phyloP scores from a whole-genome alignment of 2,329 filamentous ascomycete genomes.

The Penicillium sp. region DNA sequence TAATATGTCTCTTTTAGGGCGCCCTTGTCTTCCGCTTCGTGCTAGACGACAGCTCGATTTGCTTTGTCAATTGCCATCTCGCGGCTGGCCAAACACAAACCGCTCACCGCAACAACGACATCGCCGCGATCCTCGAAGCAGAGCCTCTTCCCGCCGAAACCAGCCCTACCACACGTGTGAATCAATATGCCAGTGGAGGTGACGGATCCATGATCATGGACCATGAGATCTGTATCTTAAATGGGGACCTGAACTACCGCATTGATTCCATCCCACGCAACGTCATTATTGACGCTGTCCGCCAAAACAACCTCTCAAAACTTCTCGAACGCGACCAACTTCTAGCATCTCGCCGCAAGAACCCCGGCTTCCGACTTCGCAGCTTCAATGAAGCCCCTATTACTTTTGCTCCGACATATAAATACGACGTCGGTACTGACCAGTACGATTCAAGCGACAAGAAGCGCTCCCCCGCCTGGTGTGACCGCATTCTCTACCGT shows the following conservation, averaged over 20 bases:
- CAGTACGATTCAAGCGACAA: conserved; percentile 94
- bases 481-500: conserved; percentile 85
- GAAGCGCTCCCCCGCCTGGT: conserved; percentile 91
- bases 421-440: conserved; percentile 95
- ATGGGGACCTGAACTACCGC: conserved; percentile 95
- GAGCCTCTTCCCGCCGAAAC: conserved; percentile 69
- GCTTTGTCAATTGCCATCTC: conserved; percentile 96
- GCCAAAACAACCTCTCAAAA: conserved; percentile 75
- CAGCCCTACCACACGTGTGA: conserved; percentile 65
- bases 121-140: conserved; percentile 83
- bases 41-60: conserved; percentile 88
- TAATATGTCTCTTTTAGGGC: conserved; percentile 50
- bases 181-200: conserved; percentile 85
- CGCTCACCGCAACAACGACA: conserved; percentile 85
- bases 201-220: conserved; percentile 94
- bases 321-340: conserved; percentile 92
- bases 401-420: conserved; percentile 92
- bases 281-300: conserved; percentile 81
- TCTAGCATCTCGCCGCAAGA: conserved; percentile 81
- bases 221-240: conserved; percentile 94
- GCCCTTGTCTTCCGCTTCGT: conserved; percentile 89
- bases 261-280: conserved; percentile 97
- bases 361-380: conserved; percentile 82
- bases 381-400: conserved; percentile 90
- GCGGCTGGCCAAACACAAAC: conserved; percentile 91